Percentiles rank a stretch among this genome's conserved stretches.
Conservation (phyloP, 129 eudicot genomes). For the Oenanthe sinensis region DNA sequence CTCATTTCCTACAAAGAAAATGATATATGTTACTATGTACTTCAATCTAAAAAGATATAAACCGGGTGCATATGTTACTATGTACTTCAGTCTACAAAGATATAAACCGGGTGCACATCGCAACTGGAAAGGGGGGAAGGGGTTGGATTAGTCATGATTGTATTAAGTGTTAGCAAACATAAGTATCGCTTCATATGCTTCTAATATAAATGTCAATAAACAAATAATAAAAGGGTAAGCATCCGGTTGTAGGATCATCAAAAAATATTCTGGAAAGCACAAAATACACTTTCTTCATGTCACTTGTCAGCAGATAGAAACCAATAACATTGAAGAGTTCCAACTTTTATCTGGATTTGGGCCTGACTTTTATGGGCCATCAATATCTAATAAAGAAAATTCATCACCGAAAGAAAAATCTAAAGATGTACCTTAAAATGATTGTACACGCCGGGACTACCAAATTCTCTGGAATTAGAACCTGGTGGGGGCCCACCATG, state of each 20-base stretch:
- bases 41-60: no score
- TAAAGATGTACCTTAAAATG: conserved; percentile 37
- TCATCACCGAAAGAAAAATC: not conserved
- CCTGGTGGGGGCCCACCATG: conserved; percentile 31
- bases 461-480: conserved; percentile 23
- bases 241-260: not conserved
- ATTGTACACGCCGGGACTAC: conserved; percentile 35
- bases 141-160: not conserved
- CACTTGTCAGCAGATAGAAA: not conserved
- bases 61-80: no score
- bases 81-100: not conserved
- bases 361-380: not conserved
- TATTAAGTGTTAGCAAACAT: not conserved
- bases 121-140: not conserved
- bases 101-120: not conserved
- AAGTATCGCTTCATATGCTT: not conserved
- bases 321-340: not conserved
- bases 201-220: not conserved
- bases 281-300: not conserved
- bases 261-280: not conserved
- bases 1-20: not conserved
- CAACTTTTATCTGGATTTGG: not conserved
- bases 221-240: not conserved
- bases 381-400: not conserved
- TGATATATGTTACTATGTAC: not conserved